These are phyloP conservation scores for Plasmodium malariae DNA, from an alignment of 169 alveolate species.

Conservation along the genomic window DNA sequence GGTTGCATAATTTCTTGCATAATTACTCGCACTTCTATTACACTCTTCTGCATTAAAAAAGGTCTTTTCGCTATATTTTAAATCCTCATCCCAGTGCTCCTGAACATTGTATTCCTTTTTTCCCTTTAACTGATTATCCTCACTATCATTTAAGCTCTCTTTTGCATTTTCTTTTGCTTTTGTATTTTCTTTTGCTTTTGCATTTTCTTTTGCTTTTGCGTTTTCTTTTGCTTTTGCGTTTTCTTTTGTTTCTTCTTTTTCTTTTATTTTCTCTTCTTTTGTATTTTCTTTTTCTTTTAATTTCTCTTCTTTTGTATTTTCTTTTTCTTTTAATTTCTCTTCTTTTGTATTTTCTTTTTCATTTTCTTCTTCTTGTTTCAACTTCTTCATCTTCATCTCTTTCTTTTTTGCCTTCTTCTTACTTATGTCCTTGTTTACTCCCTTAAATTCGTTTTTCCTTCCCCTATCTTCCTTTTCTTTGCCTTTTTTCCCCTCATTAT, in stretches of 20 bases:
- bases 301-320: neutral
- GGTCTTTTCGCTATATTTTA: too few species aligned
- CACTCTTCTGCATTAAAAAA: too few species aligned
- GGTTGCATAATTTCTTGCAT: too few species aligned
- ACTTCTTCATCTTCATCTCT: neutral
- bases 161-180: too few species aligned
- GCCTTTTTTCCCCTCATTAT: neutral
- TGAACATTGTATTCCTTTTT: too few species aligned
- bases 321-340: neutral
- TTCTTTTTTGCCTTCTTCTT: neutral
- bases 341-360: neutral
- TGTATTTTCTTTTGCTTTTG: too few species aligned
- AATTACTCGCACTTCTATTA: too few species aligned
- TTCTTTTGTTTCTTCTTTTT: neutral
- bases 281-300: neutral
- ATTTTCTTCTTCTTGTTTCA: neutral
- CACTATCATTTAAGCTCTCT: too few species aligned
- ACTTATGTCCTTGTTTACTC: too few species aligned
- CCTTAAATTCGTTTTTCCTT: neutral
- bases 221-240: neutral
- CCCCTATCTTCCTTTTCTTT: neutral
- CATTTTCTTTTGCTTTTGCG: too few species aligned
- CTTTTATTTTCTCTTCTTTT: neutral
- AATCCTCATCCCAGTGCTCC: too few species aligned
- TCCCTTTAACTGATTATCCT: too few species aligned